Percentiles rank a stretch among this genome's conserved stretches.
These are phyloP conservation scores for Seiridium unicorne DNA, from an alignment of 2,329 filamentous ascomycete genomes.

Conservation along the genomic window DNA sequence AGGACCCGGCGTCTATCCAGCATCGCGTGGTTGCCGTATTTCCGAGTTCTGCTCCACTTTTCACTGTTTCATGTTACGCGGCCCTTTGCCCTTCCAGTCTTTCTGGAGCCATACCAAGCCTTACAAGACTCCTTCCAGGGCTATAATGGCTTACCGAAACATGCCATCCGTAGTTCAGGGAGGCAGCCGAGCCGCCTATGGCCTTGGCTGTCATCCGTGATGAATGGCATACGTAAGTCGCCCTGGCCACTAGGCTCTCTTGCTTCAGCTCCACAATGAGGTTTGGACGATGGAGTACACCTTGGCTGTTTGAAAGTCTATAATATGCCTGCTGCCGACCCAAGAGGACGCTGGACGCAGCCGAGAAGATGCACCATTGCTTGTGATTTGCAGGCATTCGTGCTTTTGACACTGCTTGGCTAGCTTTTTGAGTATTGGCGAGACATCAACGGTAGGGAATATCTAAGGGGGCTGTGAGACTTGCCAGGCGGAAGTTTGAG, in stretches of 20 bases:
- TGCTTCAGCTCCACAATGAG: background rate
- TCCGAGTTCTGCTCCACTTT: too few species aligned
- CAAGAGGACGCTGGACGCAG: background rate
- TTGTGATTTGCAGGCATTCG: background rate
- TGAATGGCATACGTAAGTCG: background rate
- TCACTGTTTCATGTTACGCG: too few species aligned
- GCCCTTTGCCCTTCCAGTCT: too few species aligned
- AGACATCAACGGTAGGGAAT: too few species aligned
- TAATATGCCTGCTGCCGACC: too few species aligned
- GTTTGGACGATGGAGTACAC: background rate
- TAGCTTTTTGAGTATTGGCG: too few species aligned
- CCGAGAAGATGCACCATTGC: background rate
- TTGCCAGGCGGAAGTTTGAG: too few species aligned
- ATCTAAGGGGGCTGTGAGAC: too few species aligned
- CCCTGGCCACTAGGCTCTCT: background rate
- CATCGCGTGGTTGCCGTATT: too few species aligned
- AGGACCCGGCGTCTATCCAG: too few species aligned
- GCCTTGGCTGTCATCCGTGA: background rate
- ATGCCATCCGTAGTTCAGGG: background rate
- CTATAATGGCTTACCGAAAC: background rate
- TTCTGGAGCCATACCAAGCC: background rate
- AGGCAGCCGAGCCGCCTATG: background rate
- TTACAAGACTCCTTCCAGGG: background rate
- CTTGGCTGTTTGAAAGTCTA: background rate
- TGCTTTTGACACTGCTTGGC: background rate